These are phyloP conservation scores for Haplosporangium gracile DNA, from an alignment of 192 early-diverging fungal genomes.

Conservation along the genomic window DNA sequence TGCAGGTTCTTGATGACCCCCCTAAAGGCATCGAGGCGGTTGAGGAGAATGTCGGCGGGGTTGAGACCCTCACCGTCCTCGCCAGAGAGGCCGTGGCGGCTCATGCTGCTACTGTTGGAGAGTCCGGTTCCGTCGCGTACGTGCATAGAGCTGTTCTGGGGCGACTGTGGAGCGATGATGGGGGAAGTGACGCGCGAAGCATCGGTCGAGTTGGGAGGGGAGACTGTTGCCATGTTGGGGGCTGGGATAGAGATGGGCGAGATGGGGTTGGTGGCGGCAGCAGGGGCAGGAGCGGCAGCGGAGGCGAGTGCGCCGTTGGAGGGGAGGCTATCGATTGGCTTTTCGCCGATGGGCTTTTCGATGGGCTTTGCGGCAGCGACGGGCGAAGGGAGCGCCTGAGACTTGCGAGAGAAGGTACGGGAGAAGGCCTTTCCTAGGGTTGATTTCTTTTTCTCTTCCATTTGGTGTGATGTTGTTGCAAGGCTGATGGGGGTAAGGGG, in stretches of 20 bases:
- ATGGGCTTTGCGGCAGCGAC: not conserved
- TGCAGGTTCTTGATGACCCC: conserved; percentile 50
- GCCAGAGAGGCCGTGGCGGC: conserved; percentile 39
- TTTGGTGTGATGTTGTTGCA: conserved; percentile 12
- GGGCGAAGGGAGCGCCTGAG: not conserved
- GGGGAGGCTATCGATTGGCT: not conserved
- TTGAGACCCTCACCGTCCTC: conserved; percentile 49
- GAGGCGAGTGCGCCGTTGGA: conserved; percentile 1
- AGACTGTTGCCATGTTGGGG: conserved; percentile 19
- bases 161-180: conserved; percentile 15
- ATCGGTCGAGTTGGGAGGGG: conserved; percentile 26
- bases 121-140: conserved; percentile 37
- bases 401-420: conserved; percentile 50
- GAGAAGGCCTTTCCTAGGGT: conserved; percentile 51
- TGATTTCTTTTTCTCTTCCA: conserved; percentile 55
- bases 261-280: conserved; percentile 7
- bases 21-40: conserved; percentile 48
- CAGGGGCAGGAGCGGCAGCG: not conserved
- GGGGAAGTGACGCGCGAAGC: conserved; percentile 28
- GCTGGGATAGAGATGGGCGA: conserved; percentile 35
- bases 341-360: not conserved
- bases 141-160: conserved; percentile 26
- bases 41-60: conserved; percentile 53
- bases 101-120: conserved; percentile 33
- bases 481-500: not conserved